phyloP scores from a whole-genome alignment of 2,329 filamentous ascomycete species.

The Meredithiella fracta region DNA sequence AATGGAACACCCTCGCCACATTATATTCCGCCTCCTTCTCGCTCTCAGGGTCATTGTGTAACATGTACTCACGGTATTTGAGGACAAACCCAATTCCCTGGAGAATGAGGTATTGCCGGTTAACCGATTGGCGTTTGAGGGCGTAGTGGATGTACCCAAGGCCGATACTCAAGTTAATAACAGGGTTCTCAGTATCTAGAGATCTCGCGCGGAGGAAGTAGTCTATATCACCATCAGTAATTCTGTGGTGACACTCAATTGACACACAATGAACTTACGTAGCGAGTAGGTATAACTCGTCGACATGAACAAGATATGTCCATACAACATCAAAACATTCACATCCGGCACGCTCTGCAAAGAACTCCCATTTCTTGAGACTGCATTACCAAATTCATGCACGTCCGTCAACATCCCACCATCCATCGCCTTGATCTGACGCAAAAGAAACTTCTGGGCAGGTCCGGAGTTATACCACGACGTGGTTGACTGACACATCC shows the following conservation, averaged over 20 bases:
- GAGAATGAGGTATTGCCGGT: slow-evolving; percentile 71
- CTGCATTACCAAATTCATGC: slow-evolving; percentile 18
- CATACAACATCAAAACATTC: slow-evolving; percentile 72
- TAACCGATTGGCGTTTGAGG: slow-evolving; percentile 77
- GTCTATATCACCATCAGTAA: slow-evolving; percentile 25
- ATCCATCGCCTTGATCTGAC: slow-evolving; percentile 87
- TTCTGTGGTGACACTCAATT: slow-evolving; percentile 3
- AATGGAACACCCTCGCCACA: slow-evolving; percentile 56
- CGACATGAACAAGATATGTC: slow-evolving; percentile 72
- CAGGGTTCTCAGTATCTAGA: slow-evolving; percentile 58
- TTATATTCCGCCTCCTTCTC: slow-evolving; percentile 69
- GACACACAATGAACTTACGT: slow-evolving; percentile 30
- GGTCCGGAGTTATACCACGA: slow-evolving; percentile 67
- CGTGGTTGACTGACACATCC: slow-evolving; percentile 54
- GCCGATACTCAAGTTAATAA: slow-evolving; percentile 66
- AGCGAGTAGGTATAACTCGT: slow-evolving; percentile 71
- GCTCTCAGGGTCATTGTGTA: not conserved
- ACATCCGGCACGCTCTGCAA: slow-evolving; percentile 44
- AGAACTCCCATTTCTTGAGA: slow-evolving; percentile 20
- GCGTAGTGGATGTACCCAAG: slow-evolving; percentile 77
- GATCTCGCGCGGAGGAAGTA: slow-evolving; percentile 71
- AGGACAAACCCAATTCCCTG: slow-evolving; percentile 60
- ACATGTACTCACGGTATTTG: slow-evolving; percentile 24
- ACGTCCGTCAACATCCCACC: slow-evolving; percentile 23
- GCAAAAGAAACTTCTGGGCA: slow-evolving; percentile 77